Evolutionary conservation across 768 basidiomycete species (phyloP).

Genomic region (Tubosaeta sp.): DNA sequence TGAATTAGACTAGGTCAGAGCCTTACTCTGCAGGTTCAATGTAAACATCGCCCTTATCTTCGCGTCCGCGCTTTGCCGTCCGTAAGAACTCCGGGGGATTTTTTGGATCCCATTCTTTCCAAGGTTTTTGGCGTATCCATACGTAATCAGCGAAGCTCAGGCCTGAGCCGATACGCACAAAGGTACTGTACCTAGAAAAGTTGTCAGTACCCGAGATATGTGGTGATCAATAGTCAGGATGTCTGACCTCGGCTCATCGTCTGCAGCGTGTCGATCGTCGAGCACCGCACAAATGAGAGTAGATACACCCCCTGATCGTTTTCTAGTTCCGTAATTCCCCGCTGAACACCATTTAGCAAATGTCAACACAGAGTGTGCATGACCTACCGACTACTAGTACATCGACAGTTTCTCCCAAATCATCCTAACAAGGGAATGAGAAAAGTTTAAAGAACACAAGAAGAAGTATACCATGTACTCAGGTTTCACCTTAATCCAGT

Average conservation of each 20-base stretch:
- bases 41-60: conserved; percentile 89
- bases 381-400: conserved; percentile 80
- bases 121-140: conserved; percentile 78
- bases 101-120: conserved; percentile 77
- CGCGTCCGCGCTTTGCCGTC: conserved; percentile 54
- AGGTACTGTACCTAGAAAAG: conserved; percentile 66
- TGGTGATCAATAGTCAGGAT: neutral
- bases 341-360: conserved; percentile 37
- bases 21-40: conserved; percentile 83
- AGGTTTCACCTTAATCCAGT: conserved; percentile 95
- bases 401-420: conserved; percentile 91
- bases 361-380: neutral
- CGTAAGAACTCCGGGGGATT: conserved; percentile 66
- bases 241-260: conserved; percentile 58
- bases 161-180: conserved; percentile 89
- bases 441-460: neutral
- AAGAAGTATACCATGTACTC: conserved; percentile 68
- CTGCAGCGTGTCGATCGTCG: conserved; percentile 58
- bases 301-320: conserved; percentile 84
- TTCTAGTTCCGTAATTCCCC: conserved; percentile 85
- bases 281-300: conserved; percentile 85
- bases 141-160: conserved; percentile 82
- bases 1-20: neutral
- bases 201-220: neutral
- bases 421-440: conserved; percentile 49